Evolutionary conservation across 2,329 filamentous ascomycete genomes (phyloP).

Genomic region (Xenosphaeropsis pyriputrescens): DNA sequence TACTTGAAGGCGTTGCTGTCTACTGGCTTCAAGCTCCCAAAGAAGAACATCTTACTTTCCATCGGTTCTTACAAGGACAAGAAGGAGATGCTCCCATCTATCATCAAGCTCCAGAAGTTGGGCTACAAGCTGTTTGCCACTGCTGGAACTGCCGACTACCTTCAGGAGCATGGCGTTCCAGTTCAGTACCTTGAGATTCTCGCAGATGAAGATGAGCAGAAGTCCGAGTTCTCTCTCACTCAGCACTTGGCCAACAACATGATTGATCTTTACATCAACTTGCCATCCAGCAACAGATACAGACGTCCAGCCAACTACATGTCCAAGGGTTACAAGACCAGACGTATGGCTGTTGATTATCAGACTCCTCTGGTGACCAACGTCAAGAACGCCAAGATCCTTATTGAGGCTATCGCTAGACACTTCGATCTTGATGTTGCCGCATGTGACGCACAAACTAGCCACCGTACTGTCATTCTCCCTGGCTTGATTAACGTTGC

Average conservation of each 20-base stretch:
- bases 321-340: conserved; percentile 91
- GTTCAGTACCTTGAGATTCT: conserved; percentile 91
- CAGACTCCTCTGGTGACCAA: conserved; percentile 96
- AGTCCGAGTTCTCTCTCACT: conserved; percentile 91
- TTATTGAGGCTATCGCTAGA: conserved; percentile 85
- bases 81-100: conserved; percentile 87
- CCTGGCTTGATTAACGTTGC: conserved; percentile 67
- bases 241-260: conserved; percentile 95
- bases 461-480: conserved; percentile 60
- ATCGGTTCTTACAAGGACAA: conserved; percentile 98
- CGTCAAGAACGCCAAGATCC: conserved; percentile 96
- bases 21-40: conserved; percentile 90
- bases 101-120: conserved; percentile 76
- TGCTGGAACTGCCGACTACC: conserved; percentile 89
- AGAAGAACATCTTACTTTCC: conserved; percentile 87
- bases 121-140: conserved; percentile 96
- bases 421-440: conserved; percentile 76
- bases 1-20: conserved; percentile 94
- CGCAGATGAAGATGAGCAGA: conserved; percentile 64
- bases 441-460: conserved; percentile 82
- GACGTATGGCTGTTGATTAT: conserved; percentile 91
- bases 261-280: conserved; percentile 97
- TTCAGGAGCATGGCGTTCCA: conserved; percentile 80
- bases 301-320: conserved; percentile 95
- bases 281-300: conserved; percentile 98